A percentile compares a stretch with the other conserved stretches of the same genome.
These are phyloP conservation scores for Irpex sp. DNA, from an alignment of 1,284 basidiomycete species.

Conservation along the genomic window DNA sequence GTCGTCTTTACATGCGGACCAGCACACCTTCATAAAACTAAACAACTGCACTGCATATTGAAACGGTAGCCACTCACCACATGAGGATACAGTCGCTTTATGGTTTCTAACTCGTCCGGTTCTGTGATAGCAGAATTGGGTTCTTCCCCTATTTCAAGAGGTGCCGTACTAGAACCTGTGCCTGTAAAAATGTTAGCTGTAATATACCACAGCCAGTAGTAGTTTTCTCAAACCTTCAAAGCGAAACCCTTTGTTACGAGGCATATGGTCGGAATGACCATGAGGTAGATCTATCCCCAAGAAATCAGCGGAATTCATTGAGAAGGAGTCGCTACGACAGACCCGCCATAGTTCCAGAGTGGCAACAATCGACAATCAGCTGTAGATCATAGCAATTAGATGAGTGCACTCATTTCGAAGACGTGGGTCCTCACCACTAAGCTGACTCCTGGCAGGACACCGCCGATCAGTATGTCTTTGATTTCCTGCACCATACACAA, in stretches of 20 bases:
- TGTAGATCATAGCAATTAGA: conserved; percentile 1
- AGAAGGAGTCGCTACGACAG: background rate
- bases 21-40: conserved; percentile 13
- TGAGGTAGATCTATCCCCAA: conserved; percentile 11
- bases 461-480: conserved; percentile 16
- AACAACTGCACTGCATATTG: background rate
- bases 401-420: background rate
- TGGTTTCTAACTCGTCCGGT: background rate
- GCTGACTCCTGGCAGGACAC: conserved; percentile 15
- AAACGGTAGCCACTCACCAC: background rate
- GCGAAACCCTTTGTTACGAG: background rate
- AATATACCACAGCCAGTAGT: background rate
- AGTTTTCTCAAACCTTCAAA: background rate
- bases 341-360: conserved; percentile 26
- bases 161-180: no score
- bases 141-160: background rate
- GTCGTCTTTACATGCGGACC: conserved; percentile 20
- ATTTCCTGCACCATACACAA: conserved; percentile 11
- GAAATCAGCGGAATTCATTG: background rate
- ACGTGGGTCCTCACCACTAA: conserved; percentile 13
- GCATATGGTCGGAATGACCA: conserved; percentile 5
- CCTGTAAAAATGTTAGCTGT: background rate
- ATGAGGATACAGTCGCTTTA: background rate
- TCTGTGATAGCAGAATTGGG: background rate
- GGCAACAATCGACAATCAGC: conserved; percentile 26